These are phyloP conservation scores for Verticillium nubilum DNA, from an alignment of 2,329 filamentous ascomycete genomes.

Conservation along the genomic window DNA sequence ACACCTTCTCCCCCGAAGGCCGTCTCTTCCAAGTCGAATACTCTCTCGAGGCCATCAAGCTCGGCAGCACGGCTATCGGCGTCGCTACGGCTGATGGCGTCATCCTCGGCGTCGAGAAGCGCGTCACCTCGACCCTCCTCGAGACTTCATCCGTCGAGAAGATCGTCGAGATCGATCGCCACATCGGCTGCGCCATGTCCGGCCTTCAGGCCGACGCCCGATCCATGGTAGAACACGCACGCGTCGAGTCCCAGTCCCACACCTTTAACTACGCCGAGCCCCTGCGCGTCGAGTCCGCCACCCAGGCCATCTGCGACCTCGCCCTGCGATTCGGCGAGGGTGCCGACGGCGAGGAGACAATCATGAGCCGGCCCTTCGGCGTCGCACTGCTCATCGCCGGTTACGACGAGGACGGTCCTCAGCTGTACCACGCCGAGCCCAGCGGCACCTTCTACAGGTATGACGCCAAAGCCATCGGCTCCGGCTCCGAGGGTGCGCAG, in stretches of 20 bases:
- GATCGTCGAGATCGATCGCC: slow-evolving; percentile 98
- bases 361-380: slow-evolving; percentile 96
- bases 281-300: slow-evolving; percentile 93
- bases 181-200: slow-evolving; percentile 98
- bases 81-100: slow-evolving; percentile 94
- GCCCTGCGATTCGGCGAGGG: slow-evolving; percentile 95
- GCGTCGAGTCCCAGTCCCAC: slow-evolving; percentile 95
- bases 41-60: slow-evolving; percentile 99
- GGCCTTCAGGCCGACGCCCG: slow-evolving; percentile 95
- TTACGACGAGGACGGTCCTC: slow-evolving; percentile 94
- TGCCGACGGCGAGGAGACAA: slow-evolving; percentile 95
- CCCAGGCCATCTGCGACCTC: slow-evolving; percentile 96
- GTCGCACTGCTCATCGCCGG: slow-evolving; percentile 95
- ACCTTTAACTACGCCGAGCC: slow-evolving; percentile 97
- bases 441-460: slow-evolving; percentile 99
- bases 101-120: slow-evolving; percentile 96
- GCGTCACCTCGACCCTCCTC: slow-evolving; percentile 93
- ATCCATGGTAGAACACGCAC: slow-evolving; percentile 96
- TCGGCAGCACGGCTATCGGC: slow-evolving; percentile 95
- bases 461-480: slow-evolving; percentile 97
- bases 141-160: slow-evolving; percentile 98
- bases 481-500: slow-evolving; percentile 93
- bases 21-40: slow-evolving; percentile 99
- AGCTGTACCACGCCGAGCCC: slow-evolving; percentile 96
- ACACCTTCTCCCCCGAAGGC: slow-evolving; percentile 97